phyloP scores from a whole-genome alignment of 179 eudicot genomes.

The Carnegiea gigantea region DNA sequence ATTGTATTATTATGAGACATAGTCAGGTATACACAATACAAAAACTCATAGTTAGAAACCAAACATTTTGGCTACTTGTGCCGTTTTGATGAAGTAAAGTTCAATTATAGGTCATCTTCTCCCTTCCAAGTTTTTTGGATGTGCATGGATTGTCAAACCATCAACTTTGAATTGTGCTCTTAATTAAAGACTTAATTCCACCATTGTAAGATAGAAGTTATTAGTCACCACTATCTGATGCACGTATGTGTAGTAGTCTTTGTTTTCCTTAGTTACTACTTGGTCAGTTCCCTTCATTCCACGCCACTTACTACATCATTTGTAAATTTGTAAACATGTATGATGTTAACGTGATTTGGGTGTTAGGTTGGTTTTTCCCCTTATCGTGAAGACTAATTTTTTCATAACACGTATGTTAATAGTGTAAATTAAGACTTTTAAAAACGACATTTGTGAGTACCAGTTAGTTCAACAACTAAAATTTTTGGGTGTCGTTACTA shows the following conservation, averaged over 20 bases:
- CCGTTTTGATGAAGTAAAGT: conserved; percentile 1
- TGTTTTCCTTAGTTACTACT: not conserved
- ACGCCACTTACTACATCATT: not conserved
- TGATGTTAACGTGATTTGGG: not conserved
- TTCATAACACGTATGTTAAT: not conserved
- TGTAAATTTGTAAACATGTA: not conserved
- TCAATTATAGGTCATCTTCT: conserved; percentile 10
- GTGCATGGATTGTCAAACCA: conserved; percentile 1
- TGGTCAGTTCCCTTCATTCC: conserved; percentile 5
- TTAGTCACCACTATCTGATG: not conserved
- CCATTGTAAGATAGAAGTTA: not conserved
- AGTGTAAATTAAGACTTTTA: too few relatives aligned
- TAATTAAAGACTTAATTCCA: not conserved
- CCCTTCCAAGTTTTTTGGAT: conserved; percentile 2
- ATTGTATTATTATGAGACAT: not conserved
- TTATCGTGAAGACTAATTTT: not conserved
- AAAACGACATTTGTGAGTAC: too few relatives aligned
- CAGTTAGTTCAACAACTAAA: too few relatives aligned
- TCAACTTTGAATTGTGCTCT: not conserved
- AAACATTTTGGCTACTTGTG: not conserved
- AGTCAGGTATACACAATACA: not conserved
- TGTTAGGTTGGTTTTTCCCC: not conserved
- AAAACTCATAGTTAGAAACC: not conserved
- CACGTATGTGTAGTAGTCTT: not conserved
- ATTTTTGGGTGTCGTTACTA: too few relatives aligned